Evolutionary conservation across 306 rosid species (phyloP), one percentile per base, ranked within the genome.

Genomic region (Fagus sylvatica): DNA sequence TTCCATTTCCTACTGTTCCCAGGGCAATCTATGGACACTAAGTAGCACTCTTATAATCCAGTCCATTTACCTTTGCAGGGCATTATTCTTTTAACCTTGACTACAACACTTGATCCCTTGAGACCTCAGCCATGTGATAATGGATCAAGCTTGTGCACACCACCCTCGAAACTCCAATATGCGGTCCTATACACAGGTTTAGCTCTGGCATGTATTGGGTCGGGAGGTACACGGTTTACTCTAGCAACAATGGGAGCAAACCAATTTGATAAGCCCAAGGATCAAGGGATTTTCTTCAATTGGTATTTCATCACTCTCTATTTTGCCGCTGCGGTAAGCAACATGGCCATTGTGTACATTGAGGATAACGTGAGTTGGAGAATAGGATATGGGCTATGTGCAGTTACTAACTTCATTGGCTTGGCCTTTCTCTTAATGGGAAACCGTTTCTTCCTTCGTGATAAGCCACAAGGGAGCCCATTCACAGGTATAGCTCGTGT

Each of bases 281-380:
- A 71, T 55, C 74, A 70, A 42, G 83, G 49, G n/a, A n/a, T 55
- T 71, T 84, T 83, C 72, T 83, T 79, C 51, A 79, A 83, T 75
- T 83, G 84, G 84, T 83, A 22, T 41, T 75, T 79, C 74, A 19
- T 83, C 42, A 19, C 54, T 6, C 0, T 74, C 7, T 79, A 70
- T 40, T 11, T 56, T 1, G 4, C 60, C 2, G 1, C 46, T 12
- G 36, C 76, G 34, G 19, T 79, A 22, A 46, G 77, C 53, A 4
- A 7, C 16, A 74, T 74, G 2, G 60, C 51, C 71, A 37, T 75
- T 75, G 86, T 83, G 11, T 83, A 75, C n/a, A 55, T 79, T 17
- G 65, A 83, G 46, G 81, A 79, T 40, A 77, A 59, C 10, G 70
- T 60, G 32, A 49, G 72, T 39, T 77, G 78, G 82, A 70, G 30